Base-by-base conservation (phyloP, 768 basidiomycete species). In the Pholiota microspora region DNA sequence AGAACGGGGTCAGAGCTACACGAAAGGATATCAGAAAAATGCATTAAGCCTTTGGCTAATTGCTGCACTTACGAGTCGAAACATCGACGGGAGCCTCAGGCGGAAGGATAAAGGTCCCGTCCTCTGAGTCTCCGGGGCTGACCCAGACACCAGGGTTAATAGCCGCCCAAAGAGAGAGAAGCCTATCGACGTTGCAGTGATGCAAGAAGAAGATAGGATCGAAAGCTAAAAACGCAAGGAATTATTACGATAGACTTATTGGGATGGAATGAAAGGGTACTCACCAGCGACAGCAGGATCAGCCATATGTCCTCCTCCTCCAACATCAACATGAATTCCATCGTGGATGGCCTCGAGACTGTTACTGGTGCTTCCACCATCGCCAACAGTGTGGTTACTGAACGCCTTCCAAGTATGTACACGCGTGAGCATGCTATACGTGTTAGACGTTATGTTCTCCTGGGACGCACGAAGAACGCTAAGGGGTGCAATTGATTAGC, bases 151-250 rank as follows among this genome's bases (percentile, higher is more conserved):
- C 63, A 0, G 69, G 73, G 56, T 82, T 71, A 40, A 82, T 54
- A 1, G 77, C 79, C 4, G 71, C 66, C 81, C 80, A 83, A 15
- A 83, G 66, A 6, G 79, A 69, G 21, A 81, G 66, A 56, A 80
- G n/a, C 18, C 80, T 76, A 55, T 83, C 82, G 23, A 82, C 79
- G 44, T 83, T 79, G 54, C 64, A 57, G 59, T 83, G 81, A 57
- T 82, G 82, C 56, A 82, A 60, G 64, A 71, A 81, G 69, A 83
- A 82, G 56, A 80, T 74, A 0, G 79, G 79, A 59, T 82, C 81
- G 54, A 80, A 78, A 0, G 68, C 80, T 77, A 31, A 2, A 35
- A 16, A 31, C 13, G 0, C 15, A 50, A 13, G 45, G 13, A 2
- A 12, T 12, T 31, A 28, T 24, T 8, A 10, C 16, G n/a, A 28